Evolutionary conservation across 148 eudicot genomes (phyloP), one percentile per base, ranked within the genome.

Genomic region (Rhododendron ferrugineum): DNA sequence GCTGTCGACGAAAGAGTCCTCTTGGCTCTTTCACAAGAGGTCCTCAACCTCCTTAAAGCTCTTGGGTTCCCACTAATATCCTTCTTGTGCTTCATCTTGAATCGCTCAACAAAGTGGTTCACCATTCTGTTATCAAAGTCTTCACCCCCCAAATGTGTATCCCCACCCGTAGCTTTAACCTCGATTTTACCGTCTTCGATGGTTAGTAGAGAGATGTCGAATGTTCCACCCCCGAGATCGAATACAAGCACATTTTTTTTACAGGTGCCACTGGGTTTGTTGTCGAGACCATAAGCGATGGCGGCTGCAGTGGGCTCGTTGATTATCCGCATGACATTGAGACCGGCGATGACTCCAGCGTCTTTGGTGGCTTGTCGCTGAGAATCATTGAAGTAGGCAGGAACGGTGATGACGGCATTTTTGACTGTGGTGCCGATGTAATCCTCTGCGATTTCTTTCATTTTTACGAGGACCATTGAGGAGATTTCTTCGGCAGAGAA

Each of bases 41-140:
- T 77, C 80, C 50, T 40, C 80, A 77, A 9, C 80, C 80, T 77
- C 52, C 80, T 42, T 47, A 77, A 47, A 20, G 80, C 50, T 74
- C 46, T 74, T 37, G 66, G 10, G 9, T 20, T 60, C 66, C 66
- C 10, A 60, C 66, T 60, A 60, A 78, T 78, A 46, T 78, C 56
- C 49, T 78, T 78, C 54, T 44, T 11, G 6, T 8, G 11, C 70
- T 62, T 62, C 30, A 28, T 62, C 70, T 23, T 62, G 70, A 62
- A 62, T 62, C n/a, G 30, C 30, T 62, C 0, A 0, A 62, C 70
- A 2, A 62, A 62, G n/a, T 62, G 3, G 28, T 23, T 62, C 70
- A 62, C 70, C 30, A 62, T 62, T n/a, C 70, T 62, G 70, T 62
- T 62, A 10, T 23, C 28, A 7, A 62, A 62, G 70, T 62, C 70